phyloP scores from a whole-genome alignment of 1,139 yeast species.

The Arxiozyma heterogenica region DNA sequence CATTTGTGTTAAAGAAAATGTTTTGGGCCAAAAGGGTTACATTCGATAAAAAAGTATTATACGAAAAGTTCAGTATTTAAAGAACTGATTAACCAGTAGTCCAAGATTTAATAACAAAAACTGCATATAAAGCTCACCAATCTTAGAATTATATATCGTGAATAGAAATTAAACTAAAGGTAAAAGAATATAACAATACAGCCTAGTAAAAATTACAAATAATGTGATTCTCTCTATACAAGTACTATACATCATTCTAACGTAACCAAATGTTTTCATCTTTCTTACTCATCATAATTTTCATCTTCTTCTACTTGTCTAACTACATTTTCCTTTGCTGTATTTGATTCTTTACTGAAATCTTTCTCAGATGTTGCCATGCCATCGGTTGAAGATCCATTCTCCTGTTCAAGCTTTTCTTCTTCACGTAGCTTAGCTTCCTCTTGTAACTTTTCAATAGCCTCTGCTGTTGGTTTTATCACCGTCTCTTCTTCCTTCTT shows the following conservation, averaged over 20 bases:
- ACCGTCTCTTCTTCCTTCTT: slow-evolving; percentile 18
- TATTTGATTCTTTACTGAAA: neutral
- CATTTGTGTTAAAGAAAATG: neutral
- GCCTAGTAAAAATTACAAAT: neutral
- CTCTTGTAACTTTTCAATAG: slow-evolving; percentile 35
- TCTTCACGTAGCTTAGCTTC: slow-evolving; percentile 36
- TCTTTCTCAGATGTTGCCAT: slow-evolving; percentile 6
- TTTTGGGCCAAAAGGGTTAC: too few species aligned
- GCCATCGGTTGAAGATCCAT: neutral
- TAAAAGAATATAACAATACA: neutral
- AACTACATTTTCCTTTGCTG: slow-evolving; percentile 49
- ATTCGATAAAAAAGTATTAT: too few species aligned
- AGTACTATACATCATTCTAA: neutral
- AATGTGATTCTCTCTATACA: neutral
- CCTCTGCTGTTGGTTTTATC: slow-evolving; percentile 38
- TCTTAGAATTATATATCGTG: neutral
- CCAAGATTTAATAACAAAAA: neutral
- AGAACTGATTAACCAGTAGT: neutral
- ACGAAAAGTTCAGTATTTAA: neutral
- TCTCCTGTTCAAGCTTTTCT: slow-evolving; percentile 27
- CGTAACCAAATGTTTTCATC: neutral
- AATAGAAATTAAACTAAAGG: neutral
- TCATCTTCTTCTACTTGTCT: slow-evolving; percentile 77
- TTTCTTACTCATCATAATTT: slow-evolving; percentile 60
- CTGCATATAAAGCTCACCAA: neutral